phyloP scores from a whole-genome alignment of 257 asterid genomes.

The Solanum rostratum region DNA sequence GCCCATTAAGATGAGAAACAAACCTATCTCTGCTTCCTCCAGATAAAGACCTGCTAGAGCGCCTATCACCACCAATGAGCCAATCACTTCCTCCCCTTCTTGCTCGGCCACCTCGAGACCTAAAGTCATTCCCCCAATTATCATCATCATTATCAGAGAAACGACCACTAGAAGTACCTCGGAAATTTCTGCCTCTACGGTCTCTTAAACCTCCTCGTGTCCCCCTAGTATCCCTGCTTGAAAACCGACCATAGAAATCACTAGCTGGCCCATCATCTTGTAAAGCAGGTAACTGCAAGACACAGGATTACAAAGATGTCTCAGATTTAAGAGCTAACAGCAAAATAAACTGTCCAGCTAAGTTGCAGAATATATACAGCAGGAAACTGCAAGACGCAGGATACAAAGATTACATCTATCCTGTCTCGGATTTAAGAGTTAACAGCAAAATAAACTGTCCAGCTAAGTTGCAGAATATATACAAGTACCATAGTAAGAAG shows the following conservation, averaged over 20 bases:
- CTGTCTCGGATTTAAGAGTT: not conserved
- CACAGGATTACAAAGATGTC: not conserved
- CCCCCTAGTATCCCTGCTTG: conserved; percentile 45
- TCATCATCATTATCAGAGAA: conserved; percentile 23
- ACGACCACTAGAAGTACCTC: conserved; percentile 40
- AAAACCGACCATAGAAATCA: conserved; percentile 74
- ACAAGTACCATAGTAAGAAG: not conserved
- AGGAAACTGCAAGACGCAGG: no score
- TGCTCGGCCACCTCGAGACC: conserved; percentile 32
- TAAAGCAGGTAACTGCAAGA: conserved; percentile 73
- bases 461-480: not conserved
- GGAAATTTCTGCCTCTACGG: conserved; percentile 45
- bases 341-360: not conserved
- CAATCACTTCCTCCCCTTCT: conserved; percentile 67
- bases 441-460: not conserved
- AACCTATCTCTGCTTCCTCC: conserved; percentile 60
- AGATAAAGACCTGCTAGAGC: conserved; percentile 38
- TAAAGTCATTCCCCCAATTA: conserved; percentile 22
- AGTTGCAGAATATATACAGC: not conserved
- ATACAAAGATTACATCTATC: not conserved
- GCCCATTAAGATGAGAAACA: not conserved
- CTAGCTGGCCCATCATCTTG: conserved; percentile 87
- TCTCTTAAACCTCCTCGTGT: conserved; percentile 51
- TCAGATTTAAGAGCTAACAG: not conserved
- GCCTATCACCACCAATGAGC: conserved; percentile 56